Evolutionary conservation across 1,284 basidiomycete genomes (phyloP), one percentile per base, ranked within the genome.

Genomic region (Sporisorium graminicola): DNA sequence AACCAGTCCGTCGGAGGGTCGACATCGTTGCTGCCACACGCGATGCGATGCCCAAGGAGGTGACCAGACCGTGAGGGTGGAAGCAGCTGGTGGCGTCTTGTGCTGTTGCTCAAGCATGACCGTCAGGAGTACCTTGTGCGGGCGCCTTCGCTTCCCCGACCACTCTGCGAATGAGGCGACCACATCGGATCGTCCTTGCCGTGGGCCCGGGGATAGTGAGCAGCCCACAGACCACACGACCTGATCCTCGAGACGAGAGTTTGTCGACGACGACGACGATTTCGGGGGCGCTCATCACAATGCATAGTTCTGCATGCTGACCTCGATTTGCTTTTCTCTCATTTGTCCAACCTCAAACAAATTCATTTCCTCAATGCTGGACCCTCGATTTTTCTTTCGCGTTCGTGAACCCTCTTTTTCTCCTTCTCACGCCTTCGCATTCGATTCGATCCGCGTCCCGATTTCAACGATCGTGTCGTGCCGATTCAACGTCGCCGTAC

Each of bases 281-380:
- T 53, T 61, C 42, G 52, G 47, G 58, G 20, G 31, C 37, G 50
- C n/a, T 46, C 14, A 49, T 26, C 16, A 20, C 50, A 10, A 60
- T 64, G 61, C 61, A 60, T 40, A 7, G 53, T 58, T 20, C 68
- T 65, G 68, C 68, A 70, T 61, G 58, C 68, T 71, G 68, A 71
- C 63, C 53, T 61, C 55, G 54, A 61, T 50, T 53, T 64, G 29
- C 29, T 44, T 51, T 37, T 16, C 24, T 54, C 33, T 51, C 24
- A 14, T 37, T n/a, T 29, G 33, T 35, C 13, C 31, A 31, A 31
- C 10, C 31, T 50, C 22, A 44, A 27, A 27, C 46, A n/a, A 29
- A 49, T 14, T 22, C 27, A 10, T 22, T 49, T 29, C 14, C 22
- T 37, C 31, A 44, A 12, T 35, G 10, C 22, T 26, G 26, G 27